Percentiles rank a stretch among this genome's conserved stretches.
These are phyloP conservation scores for Akanthomyces uredinophilus DNA, from an alignment of 2,329 filamentous ascomycete genomes.

Conservation along the genomic window DNA sequence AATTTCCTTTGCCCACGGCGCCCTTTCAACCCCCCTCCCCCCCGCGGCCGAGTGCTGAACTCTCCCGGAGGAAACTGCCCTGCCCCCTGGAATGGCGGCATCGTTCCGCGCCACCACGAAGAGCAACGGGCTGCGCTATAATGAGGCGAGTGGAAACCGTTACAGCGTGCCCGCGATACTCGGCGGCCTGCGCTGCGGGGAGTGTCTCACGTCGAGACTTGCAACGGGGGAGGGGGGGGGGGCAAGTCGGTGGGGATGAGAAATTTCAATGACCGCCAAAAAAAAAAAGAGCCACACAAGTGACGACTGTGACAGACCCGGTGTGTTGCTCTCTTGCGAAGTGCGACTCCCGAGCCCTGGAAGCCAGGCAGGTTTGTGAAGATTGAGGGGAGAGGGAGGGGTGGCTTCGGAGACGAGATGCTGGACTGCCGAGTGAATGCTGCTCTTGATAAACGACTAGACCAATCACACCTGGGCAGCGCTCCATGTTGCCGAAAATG, in stretches of 20 bases:
- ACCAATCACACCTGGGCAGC: background rate
- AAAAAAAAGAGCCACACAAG: no score
- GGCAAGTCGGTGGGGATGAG: background rate
- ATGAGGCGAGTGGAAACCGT: background rate
- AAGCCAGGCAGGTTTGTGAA: background rate
- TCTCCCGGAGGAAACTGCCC: background rate
- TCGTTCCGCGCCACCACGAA: background rate
- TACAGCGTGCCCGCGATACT: background rate
- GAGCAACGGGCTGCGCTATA: no score
- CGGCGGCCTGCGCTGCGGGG: background rate
- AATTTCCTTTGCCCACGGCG: background rate
- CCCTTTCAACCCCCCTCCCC: no score
- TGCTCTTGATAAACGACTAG: background rate
- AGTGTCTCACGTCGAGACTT: conserved; percentile 11
- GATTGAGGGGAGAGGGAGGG: background rate
- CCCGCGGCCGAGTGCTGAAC: no score
- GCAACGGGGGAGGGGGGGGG: background rate
- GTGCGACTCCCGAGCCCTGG: background rate
- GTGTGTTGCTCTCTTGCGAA: background rate
- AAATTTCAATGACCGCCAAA: background rate
- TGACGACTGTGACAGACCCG: no score
- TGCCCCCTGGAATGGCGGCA: background rate
- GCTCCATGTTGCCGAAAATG: background rate
- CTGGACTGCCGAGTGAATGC: background rate
- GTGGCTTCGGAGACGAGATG: background rate